Conservation (phyloP, 768 basidiomycete species). For the Cystobasidium tubakii region DNA sequence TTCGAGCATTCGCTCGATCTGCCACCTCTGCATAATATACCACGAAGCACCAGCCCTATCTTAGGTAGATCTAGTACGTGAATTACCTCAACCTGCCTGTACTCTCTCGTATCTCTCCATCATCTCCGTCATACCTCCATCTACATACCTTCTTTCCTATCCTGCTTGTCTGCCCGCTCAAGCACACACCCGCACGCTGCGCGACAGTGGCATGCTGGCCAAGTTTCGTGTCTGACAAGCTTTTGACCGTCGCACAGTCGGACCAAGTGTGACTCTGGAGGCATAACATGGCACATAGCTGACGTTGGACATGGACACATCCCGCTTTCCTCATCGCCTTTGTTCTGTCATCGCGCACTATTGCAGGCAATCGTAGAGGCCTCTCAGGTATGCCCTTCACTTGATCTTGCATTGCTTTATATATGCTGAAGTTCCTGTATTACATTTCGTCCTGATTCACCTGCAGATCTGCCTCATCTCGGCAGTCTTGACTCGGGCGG, state of each 20-base stretch:
- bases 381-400: not conserved
- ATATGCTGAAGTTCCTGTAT: too few species aligned
- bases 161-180: not conserved
- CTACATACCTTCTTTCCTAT: not conserved
- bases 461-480: not conserved
- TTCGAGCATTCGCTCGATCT: not conserved
- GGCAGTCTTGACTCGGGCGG: not conserved
- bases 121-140: too few species aligned
- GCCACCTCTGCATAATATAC: not conserved
- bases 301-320: too few species aligned
- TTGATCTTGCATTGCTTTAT: too few species aligned
- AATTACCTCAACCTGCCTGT: too few species aligned
- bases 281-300: too few species aligned
- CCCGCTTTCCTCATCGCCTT: not conserved
- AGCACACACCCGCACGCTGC: not conserved
- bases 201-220: not conserved
- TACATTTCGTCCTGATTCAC: too few species aligned
- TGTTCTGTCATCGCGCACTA: not conserved
- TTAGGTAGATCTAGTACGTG: conserved; percentile 2
- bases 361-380: not conserved
- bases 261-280: too few species aligned
- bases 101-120: too few species aligned
- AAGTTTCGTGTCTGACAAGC: too few species aligned
- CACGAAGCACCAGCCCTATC: not conserved
- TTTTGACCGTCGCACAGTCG: too few species aligned